Conservation (phyloP, 1,139 yeast species). For the Magnusiomyces ingens region DNA sequence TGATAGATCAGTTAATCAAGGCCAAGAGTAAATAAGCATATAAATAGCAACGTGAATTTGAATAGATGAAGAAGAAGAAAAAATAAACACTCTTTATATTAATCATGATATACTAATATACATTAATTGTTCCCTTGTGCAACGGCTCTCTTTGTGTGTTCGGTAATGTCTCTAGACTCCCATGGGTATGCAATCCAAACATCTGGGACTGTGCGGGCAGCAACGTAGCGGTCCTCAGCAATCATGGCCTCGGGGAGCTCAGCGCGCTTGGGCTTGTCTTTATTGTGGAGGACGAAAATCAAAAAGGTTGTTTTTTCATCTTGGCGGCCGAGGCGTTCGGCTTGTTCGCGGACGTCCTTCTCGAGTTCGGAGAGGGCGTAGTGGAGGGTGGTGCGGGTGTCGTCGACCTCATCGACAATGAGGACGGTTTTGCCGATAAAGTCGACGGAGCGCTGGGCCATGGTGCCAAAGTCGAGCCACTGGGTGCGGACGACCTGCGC, state of each 20-base stretch:
- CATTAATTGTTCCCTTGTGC: conserved; percentile 56
- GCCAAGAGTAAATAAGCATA: conserved; percentile 13
- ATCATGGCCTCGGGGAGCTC: conserved; percentile 60
- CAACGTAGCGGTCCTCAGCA: conserved; percentile 67
- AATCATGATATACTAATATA: neutral
- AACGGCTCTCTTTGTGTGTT: conserved; percentile 73
- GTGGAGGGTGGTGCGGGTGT: conserved; percentile 89
- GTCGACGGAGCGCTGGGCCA: conserved; percentile 52
- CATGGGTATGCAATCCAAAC: conserved; percentile 98
- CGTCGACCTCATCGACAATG: conserved; percentile 93
- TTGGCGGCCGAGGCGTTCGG: conserved; percentile 44
- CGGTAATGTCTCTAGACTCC: conserved; percentile 88
- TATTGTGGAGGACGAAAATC: conserved; percentile 89
- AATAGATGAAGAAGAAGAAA: neutral
- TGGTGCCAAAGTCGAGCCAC: conserved; percentile 77
- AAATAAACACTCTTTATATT: neutral
- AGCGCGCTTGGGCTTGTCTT: conserved; percentile 82
- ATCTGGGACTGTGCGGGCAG: conserved; percentile 88
- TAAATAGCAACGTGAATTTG: too few relatives aligned
- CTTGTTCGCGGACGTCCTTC: conserved; percentile 66
- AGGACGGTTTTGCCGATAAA: conserved; percentile 75
- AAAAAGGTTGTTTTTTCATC: conserved; percentile 66
- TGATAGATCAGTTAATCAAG: conserved; percentile 52
- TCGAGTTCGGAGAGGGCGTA: conserved; percentile 83
- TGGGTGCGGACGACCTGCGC: conserved; percentile 87